Percentiles rank a stretch among this genome's conserved stretches.
Conservation (phyloP, 176 grass and related monocot genomes). For the Oryza officinalis region DNA sequence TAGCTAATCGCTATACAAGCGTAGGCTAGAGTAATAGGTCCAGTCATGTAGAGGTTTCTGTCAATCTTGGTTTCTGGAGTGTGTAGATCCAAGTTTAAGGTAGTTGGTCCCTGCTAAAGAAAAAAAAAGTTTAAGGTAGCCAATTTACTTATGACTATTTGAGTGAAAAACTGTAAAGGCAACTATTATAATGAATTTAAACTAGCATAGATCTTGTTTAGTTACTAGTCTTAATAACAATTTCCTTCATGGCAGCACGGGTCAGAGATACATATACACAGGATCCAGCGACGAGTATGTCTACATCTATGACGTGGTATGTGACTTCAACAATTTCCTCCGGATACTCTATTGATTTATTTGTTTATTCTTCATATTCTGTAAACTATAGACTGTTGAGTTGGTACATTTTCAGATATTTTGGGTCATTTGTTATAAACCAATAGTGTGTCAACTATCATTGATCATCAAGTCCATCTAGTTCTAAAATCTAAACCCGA, state of each 20-base stretch:
- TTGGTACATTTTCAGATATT: background rate
- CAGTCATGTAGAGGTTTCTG: background rate
- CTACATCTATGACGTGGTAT: constrained; percentile 92
- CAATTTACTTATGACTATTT: background rate
- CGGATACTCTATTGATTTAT: background rate
- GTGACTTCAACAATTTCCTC: constrained; percentile 28
- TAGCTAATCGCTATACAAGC: background rate
- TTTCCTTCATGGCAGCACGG: constrained; percentile 60
- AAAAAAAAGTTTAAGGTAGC: background rate
- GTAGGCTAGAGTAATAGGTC: background rate
- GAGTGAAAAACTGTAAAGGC: background rate
- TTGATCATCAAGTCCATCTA: background rate
- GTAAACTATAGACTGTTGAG: background rate
- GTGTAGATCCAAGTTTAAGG: background rate
- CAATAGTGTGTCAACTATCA: background rate
- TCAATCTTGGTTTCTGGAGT: background rate
- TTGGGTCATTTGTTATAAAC: background rate
- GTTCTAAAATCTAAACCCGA: background rate
- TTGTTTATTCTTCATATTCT: constrained; percentile 8
- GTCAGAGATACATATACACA: constrained; percentile 95
- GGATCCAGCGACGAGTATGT: constrained; percentile 79
- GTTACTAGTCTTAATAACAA: background rate
- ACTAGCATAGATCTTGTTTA: background rate
- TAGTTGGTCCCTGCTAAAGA: background rate
- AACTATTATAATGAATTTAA: background rate